Conservation (phyloP, 2,329 filamentous ascomycete species). For the Tolypocladium inflatum region DNA sequence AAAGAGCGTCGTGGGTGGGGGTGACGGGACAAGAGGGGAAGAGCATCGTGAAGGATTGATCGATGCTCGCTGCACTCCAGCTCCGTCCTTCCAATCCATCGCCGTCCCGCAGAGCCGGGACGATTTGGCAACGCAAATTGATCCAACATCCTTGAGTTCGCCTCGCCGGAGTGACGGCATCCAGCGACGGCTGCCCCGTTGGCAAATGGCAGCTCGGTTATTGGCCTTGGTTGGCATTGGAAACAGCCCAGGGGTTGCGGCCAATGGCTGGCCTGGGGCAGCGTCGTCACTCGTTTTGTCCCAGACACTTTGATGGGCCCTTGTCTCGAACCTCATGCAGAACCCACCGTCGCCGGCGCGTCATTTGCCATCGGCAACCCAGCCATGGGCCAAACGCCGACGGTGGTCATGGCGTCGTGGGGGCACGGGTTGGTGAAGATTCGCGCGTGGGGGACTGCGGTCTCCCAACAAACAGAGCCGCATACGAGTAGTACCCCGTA, state of each 20-base stretch:
- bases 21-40: neutral
- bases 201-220: neutral
- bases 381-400: neutral
- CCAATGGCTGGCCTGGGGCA: neutral
- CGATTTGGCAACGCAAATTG: neutral
- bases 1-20: too few relatives aligned
- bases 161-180: neutral
- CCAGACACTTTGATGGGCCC: neutral
- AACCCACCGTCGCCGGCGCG: neutral
- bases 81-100: too few relatives aligned
- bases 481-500: too few relatives aligned
- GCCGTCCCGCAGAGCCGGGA: neutral
- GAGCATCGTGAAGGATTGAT: neutral
- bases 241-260: neutral
- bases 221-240: neutral
- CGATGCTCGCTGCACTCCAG: neutral
- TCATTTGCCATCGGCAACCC: constrained; percentile 1
- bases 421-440: neutral
- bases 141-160: neutral
- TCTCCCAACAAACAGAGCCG: too few relatives aligned
- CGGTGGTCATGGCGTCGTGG: neutral
- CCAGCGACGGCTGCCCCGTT: neutral
- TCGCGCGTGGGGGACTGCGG: neutral
- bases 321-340: neutral
- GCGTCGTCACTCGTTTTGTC: neutral